Conservation (phyloP, 805 yeast genomes). For the Sugiyamaella chiloensis region DNA sequence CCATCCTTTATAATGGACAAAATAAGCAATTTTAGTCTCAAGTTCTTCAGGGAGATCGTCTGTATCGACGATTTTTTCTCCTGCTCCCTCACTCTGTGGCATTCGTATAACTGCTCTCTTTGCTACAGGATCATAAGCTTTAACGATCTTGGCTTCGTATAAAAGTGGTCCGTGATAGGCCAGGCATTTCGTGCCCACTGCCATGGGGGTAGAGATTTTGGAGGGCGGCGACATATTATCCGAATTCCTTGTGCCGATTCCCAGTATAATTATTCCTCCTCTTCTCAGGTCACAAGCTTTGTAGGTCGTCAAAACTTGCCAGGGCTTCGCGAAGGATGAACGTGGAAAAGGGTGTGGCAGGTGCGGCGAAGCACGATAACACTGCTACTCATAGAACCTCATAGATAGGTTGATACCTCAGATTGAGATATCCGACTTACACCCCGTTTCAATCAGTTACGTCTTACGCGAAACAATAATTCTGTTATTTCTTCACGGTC, state of each 20-base stretch:
- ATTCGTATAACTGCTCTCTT: conserved; percentile 15
- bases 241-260: too few species aligned
- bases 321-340: too few species aligned
- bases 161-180: conserved; percentile 90
- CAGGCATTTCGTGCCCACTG: conserved; percentile 44
- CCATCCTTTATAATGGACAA: conserved; percentile 94
- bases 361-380: neutral
- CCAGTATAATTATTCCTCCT: too few species aligned
- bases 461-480: too few species aligned
- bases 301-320: neutral
- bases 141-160: conserved; percentile 80
- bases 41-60: conserved; percentile 37
- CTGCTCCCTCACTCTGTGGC: conserved; percentile 19
- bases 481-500: too few species aligned
- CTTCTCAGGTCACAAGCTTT: neutral
- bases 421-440: too few species aligned
- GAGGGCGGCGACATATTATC: neutral
- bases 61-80: conserved; percentile 21
- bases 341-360: conserved; percentile 4
- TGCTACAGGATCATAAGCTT: conserved; percentile 53
- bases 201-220: neutral
- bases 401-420: too few species aligned
- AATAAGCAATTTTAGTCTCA: conserved; percentile 46
- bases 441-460: too few species aligned
- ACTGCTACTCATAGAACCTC: too few species aligned